Percentiles rank a stretch among this genome's conserved stretches.
phyloP scores from a whole-genome alignment of 1,139 yeast genomes.

The Pichia sp. region DNA sequence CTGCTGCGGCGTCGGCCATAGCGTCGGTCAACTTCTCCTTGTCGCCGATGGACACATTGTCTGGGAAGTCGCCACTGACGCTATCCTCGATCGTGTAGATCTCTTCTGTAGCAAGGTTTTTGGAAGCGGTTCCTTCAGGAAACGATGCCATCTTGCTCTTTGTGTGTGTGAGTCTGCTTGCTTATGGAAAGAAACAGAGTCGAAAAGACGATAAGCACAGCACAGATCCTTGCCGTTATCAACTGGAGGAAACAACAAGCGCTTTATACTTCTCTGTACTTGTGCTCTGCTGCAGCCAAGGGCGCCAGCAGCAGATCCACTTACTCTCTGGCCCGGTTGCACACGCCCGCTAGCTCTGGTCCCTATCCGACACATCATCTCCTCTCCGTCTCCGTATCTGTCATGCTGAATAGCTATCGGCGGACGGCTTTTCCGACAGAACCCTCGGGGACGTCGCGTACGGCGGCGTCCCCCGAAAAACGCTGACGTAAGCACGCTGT shows the following conservation, averaged over 20 bases:
- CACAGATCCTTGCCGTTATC: neutral
- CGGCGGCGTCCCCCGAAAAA: neutral
- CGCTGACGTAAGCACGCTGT: too few relatives aligned
- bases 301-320: too few relatives aligned
- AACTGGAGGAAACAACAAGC: neutral
- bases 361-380: too few relatives aligned
- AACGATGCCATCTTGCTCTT: neutral
- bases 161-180: neutral
- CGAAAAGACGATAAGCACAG: neutral
- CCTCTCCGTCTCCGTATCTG: neutral
- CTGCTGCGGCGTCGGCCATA: slow-evolving; percentile 2
- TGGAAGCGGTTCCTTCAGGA: neutral
- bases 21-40: slow-evolving; percentile 6
- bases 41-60: slow-evolving; percentile 3
- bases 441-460: neutral
- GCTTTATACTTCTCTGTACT: neutral
- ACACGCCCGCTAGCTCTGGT: too few relatives aligned
- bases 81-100: neutral
- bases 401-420: neutral
- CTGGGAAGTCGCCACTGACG: neutral
- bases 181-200: neutral
- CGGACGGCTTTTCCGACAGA: neutral
- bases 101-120: slow-evolving; percentile 5
- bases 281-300: too few relatives aligned
- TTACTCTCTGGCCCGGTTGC: too few relatives aligned